Evolutionary conservation across 495 filamentous ascomycete genomes (phyloP), one percentile per base, ranked within the genome.

Genomic region (Penicillium ochrochloron): DNA sequence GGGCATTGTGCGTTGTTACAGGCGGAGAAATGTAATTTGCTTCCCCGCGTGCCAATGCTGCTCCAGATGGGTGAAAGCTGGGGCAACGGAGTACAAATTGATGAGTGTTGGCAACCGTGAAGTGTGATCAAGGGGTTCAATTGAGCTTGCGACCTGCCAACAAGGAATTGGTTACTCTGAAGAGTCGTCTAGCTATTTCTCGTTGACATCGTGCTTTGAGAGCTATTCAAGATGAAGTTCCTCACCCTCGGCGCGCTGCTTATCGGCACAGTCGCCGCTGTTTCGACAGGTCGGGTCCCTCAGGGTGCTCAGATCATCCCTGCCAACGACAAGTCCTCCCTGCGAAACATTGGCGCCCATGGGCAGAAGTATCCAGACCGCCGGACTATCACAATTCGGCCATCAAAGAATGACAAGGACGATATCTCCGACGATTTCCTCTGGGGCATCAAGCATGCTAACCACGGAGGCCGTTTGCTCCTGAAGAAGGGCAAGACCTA

Each of bases 401-500:
- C 82, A 15, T 87, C 85, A 11, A 73, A 63, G 39, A 81, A 78
- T 59, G 83, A 84, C 53, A 78, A 71, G 0, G 85, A 87, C 33
- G 85, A 87, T 71, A 67, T 87, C 34, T 79, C 84, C 4, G 69
- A 69, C 7, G 83, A 86, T 33, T 86, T 87, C 73, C 73, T 83
- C 21, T 70, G 74, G 63, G 85, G 78, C 8, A 75, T 87, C 17
- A 74, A 80, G 54, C 74, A 75, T 41, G 85, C 85, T 17, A 87
- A 87, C 65, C 69, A 82, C 37, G 85, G 85, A 14, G 85, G 85
- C 17, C 75, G 79, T 25, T 66, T 87, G 19, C 67, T 81, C 15
- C 72, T 87, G 5, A 71, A 84, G 60, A 80, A 82, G 64, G 79
- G 78, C 5, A 68, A 85, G 68, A 81, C 70, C 6, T 87, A 84